Conservation (phyloP, 2,329 filamentous ascomycete genomes). For the Fusarium avenaceum region DNA sequence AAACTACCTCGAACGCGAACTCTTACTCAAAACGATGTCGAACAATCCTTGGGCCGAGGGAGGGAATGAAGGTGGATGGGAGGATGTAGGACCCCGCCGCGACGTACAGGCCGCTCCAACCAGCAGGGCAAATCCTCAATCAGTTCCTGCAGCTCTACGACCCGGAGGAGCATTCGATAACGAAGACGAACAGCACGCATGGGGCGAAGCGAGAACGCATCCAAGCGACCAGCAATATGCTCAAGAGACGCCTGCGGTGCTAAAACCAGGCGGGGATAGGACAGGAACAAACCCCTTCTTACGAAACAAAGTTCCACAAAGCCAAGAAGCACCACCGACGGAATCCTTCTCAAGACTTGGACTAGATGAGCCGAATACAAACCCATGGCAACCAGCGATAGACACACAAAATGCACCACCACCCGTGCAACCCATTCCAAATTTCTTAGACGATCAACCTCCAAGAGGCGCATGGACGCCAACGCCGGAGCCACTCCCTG, state of each 20-base stretch:
- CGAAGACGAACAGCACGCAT: slow-evolving; percentile 51
- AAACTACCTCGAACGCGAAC: slow-evolving; percentile 14
- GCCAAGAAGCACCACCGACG: slow-evolving; percentile 49
- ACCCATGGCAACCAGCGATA: slow-evolving; percentile 53
- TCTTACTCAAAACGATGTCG: slow-evolving; percentile 24
- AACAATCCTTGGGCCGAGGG: slow-evolving; percentile 48
- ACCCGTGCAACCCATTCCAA: slow-evolving; percentile 28
- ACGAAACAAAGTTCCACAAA: slow-evolving; percentile 60
- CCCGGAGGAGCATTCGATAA: slow-evolving; percentile 50
- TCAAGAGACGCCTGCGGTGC: slow-evolving; percentile 50
- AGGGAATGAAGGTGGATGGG: slow-evolving; percentile 42
- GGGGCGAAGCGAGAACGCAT: slow-evolving; percentile 49
- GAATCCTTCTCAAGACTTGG: slow-evolving; percentile 59
- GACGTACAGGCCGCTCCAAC: slow-evolving; percentile 19
- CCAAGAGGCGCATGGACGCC: slow-evolving; percentile 50
- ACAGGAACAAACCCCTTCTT: slow-evolving; percentile 67
- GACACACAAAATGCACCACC: slow-evolving; percentile 41
- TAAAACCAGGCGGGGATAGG: slow-evolving; percentile 53
- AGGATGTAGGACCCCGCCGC: slow-evolving; percentile 42
- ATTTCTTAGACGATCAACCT: slow-evolving; percentile 43
- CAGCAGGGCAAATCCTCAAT: slow-evolving; percentile 11
- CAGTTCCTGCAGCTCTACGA: slow-evolving; percentile 52
- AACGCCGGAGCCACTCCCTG: slow-evolving; percentile 47
- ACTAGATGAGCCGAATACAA: slow-evolving; percentile 58
- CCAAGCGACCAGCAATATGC: slow-evolving; percentile 13